Evolutionary conservation across 2,329 filamentous ascomycete species (phyloP), one percentile per base, ranked within the genome.

Genomic region (Talaromyces sp.): DNA sequence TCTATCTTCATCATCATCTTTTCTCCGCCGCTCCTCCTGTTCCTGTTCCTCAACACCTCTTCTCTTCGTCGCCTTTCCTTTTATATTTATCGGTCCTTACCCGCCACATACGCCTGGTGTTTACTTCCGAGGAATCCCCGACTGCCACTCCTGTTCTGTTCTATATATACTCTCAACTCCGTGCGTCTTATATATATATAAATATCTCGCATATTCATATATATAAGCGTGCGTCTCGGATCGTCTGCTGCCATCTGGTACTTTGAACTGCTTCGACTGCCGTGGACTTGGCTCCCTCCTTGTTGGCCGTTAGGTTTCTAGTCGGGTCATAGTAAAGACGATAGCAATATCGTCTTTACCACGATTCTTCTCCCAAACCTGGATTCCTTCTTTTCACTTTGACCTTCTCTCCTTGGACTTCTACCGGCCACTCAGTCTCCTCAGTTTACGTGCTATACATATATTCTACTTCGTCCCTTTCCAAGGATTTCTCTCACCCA

Each of bases 331-430:
- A 47, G 56, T 63, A 66, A 66, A 66, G 65, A 66, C 65, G 65
- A 64, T 65, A 65, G 64, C 59, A 47, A 62, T 65, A 65, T 65
- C 64, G 64, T 65, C 64, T 65, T 65, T 66, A 64, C 60, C 57
- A 63, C 50, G 47, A 62, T 59, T 39, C 56, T 56, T 47, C 24
- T 50, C 52, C 60, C 37, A 47, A 60, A 35, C 43, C 56, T 64
- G 62, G 62, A 64, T 59, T 52, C 62, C 54, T 60, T 64, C 54
- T 39, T 45, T 52, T 60, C 31, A 59, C 43, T 64, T 37, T 57
- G 39, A 50, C 62, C 39, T 31, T 59, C 39, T 52, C 56, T 64
- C 41, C 41, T 65, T 61, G 57, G 52, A 56, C 37, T 31, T 35
- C 50, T 54, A 6, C 31, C 52, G 52, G 52, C 52, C 52, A 56